Evolutionary conservation across 352 stramenopile genomes (phyloP), one percentile per base, ranked within the genome.

Genomic region (Globisporangium acanthophoron): DNA sequence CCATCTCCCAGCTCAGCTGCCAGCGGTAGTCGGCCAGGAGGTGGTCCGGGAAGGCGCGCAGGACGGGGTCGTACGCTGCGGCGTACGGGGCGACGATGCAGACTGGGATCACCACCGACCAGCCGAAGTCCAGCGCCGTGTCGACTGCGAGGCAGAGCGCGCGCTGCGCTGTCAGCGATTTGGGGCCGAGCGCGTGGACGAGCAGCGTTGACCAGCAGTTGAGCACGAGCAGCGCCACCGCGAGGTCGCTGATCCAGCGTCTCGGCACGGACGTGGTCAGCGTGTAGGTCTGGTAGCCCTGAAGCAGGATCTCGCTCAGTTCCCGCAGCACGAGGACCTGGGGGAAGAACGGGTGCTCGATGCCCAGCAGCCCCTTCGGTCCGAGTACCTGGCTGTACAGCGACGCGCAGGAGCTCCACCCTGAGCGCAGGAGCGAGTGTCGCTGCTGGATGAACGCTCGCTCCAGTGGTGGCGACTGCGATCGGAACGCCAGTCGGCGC

Each of bases 221-320:
- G 21, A 73, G 33, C 48, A 63, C 66, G 4, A 76, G 46, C 12
- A 74, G 41, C 12, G 31, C n/a, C 1, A 52, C 54, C 27, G 69
- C 69, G 5, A 71, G 52, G 40, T 69, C 54, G 41, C 71, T 76
- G 3, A 71, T 70, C 69, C 69, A 73, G 50, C 57, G 48, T 37
- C 62, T 59, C n/a, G 65, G 65, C 18, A 73, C 58, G 16, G 68
- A 24, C 7, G 51, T 33, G n/a, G 65, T 73, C 1, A 55, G 65
- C 11, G 58, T 58, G 40, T 75, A 56, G 18, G 65, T 51, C 24
- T 75, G 68, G 47, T 75, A 73, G 11, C 61, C 65, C 21, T 75
- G 65, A 4, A 58, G 67, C 5, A 18, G 40, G 44, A 75, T 61
- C 51, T 75, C 68, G 9, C 55, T 24, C 2, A 70, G 20, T 40